Conservation (phyloP, 2,329 filamentous ascomycete species). For the Cordyceps farinosa region DNA sequence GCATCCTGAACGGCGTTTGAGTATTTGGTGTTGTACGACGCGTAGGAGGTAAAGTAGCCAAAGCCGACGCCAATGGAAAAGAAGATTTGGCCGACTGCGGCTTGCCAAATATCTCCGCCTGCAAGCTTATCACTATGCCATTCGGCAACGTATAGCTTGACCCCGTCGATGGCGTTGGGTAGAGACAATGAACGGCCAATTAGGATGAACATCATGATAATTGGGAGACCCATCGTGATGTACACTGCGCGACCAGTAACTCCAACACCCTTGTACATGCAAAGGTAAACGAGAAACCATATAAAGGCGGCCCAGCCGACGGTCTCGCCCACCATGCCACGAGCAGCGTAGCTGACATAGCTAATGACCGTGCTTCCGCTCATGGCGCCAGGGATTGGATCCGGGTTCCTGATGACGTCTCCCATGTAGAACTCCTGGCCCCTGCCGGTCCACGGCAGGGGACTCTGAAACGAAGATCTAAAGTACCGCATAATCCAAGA, state of each 20-base stretch:
- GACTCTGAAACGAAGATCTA: conserved; percentile 47
- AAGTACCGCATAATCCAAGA: conserved; percentile 57
- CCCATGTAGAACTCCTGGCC: conserved; percentile 45
- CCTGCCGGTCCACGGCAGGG: conserved; percentile 47
- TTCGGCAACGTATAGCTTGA: conserved; percentile 37
- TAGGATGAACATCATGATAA: conserved; percentile 50
- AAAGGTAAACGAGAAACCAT: conserved; percentile 55
- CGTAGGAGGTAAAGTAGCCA: conserved; percentile 57
- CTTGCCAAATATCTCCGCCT: conserved; percentile 49
- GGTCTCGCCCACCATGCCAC: conserved; percentile 47
- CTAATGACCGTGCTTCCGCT: conserved; percentile 33
- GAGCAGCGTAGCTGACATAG: conserved; percentile 42
- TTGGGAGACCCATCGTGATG: conserved; percentile 53
- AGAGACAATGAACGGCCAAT: conserved; percentile 48
- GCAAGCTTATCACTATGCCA: conserved; percentile 45
- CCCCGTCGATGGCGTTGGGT: conserved; percentile 47
- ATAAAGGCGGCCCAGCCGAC: conserved; percentile 53
- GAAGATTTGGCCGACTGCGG: conserved; percentile 55
- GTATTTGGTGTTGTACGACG: conserved; percentile 55
- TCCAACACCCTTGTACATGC: conserved; percentile 54
- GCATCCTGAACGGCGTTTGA: conserved; percentile 59
- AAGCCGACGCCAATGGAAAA: conserved; percentile 58
- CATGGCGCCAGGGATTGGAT: conserved; percentile 30
- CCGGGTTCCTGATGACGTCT: conserved; percentile 41
- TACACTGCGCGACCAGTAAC: conserved; percentile 53